Conservation (phyloP, 2,329 filamentous ascomycete species). For the Neonectria coccinea region DNA sequence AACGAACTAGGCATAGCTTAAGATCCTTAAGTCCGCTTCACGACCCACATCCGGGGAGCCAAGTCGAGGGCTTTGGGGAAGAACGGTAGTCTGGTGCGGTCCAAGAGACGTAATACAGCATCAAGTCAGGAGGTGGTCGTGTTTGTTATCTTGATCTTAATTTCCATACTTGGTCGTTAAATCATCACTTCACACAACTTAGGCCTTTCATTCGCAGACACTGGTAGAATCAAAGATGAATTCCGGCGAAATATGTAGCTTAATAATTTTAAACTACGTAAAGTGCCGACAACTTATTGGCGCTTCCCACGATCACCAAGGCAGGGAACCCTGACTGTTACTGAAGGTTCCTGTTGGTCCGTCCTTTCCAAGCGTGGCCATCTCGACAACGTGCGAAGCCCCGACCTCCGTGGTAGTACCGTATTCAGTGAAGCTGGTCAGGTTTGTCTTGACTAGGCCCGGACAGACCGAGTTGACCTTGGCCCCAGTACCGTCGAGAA, state of each 20-base stretch:
- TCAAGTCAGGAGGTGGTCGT: too few relatives aligned
- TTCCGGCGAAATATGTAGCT: not conserved
- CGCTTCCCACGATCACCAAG: slow-evolving; percentile 25
- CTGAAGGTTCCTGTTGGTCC: slow-evolving; percentile 45
- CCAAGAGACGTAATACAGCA: too few relatives aligned
- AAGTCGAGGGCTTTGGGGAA: too few relatives aligned
- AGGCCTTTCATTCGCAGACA: not conserved
- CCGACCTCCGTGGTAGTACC: slow-evolving; percentile 38
- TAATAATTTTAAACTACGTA: not conserved
- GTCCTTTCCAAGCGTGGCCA: slow-evolving; percentile 44
- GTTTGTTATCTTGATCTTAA: too few relatives aligned
- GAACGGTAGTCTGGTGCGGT: too few relatives aligned
- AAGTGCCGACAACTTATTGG: too few relatives aligned
- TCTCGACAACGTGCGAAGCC: slow-evolving; percentile 41
- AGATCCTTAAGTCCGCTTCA: not conserved
- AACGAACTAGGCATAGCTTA: not conserved
- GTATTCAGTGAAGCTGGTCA: slow-evolving; percentile 34
- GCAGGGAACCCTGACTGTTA: slow-evolving; percentile 36
- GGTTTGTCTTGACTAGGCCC: slow-evolving; percentile 47
- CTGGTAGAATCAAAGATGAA: not conserved
- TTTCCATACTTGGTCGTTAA: too few relatives aligned
- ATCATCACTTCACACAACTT: too few relatives aligned
- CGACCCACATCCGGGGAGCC: not conserved
- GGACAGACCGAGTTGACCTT: slow-evolving; percentile 52
- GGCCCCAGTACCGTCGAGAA: slow-evolving; percentile 46